Evolutionary conservation across 306 rosid species (phyloP), one percentile per base, ranked within the genome.

Genomic region (Mucuna pruriens): DNA sequence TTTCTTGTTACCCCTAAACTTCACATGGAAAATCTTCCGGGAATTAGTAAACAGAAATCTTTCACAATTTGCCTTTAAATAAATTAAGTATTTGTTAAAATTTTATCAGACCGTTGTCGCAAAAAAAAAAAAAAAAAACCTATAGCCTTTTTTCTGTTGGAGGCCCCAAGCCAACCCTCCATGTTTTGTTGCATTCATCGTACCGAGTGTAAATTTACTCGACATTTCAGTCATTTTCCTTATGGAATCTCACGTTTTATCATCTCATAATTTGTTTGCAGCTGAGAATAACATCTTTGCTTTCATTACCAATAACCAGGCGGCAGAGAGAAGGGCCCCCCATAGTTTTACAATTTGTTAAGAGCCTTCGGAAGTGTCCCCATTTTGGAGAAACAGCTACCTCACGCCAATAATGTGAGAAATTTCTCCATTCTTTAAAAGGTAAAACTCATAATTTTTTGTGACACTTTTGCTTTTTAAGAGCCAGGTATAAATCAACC

Each of bases 91-190:
- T 26, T 75, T 49, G 31, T 42, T 10, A 44, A 8, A 45, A 45
- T 61, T 26, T 40, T 7, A 40, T 9, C 19, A 7, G 11, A 34
- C 77, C 65, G 63, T 57, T 55, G 40, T 39, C 57, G 20, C 52
- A 34, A 19, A 39, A 66, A 13, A 17, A 19, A 7, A 10, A 8
- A 23, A 29, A n/a, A n/a, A n/a, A 62, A 1, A 3, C 9, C 1
- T 33, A 2, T 29, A 48, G 40, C 52, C 36, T 34, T 61, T 61
- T 61, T 26, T 34, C 25, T 40, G 72, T n/a, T 44, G 48, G 71
- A 76, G 44, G 77, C 34, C 52, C 82, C 67, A 81, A 19, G 75
- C 71, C 39, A 42, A 15, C 38, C 38, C 75, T 61, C 68, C 74
- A 51, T 45, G 52, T 22, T 57, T 70, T 63, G n/a, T 69, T 40